A percentile compares a stretch with the other conserved stretches of the same genome.
Conservation (phyloP, 2,329 filamentous ascomycete species). For the Pyrenophora teres region DNA sequence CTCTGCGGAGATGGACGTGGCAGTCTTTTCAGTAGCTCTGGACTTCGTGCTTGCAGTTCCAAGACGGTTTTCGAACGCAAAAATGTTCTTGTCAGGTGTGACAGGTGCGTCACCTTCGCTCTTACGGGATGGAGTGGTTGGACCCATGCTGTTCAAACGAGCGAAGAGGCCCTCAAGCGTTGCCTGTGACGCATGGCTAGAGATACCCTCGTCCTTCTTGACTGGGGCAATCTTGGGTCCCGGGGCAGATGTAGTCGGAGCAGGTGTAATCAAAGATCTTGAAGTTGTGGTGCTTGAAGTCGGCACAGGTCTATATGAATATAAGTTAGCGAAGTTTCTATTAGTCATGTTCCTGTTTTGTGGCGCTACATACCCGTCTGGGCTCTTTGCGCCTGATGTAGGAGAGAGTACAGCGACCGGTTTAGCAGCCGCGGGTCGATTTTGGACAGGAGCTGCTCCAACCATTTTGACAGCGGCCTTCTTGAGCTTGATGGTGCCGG, state of each 20-base stretch:
- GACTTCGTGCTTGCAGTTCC: neutral
- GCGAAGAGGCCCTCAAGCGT: conserved; percentile 27
- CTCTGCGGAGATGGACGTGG: neutral
- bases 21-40: neutral
- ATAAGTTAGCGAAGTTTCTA: conserved; percentile 7
- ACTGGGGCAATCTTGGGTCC: neutral
- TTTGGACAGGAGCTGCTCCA: conserved; percentile 11
- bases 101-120: neutral
- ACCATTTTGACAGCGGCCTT: conserved; percentile 37
- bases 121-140: neutral
- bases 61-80: conserved; percentile 7
- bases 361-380: conserved; percentile 21
- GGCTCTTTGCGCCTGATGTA: conserved; percentile 5
- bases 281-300: neutral
- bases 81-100: conserved; percentile 6
- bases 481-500: conserved; percentile 31
- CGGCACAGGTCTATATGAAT: conserved; percentile 1
- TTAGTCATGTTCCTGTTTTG: neutral
- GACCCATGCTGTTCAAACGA: conserved; percentile 14
- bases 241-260: neutral
- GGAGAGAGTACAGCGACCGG: conserved; percentile 1
- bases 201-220: conserved; percentile 3
- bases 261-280: neutral
- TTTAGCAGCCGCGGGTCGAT: neutral
- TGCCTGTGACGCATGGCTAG: conserved; percentile 2